These are phyloP conservation scores for Microbotryum lychnidis-dioicae DNA, from an alignment of 1,284 basidiomycete genomes.

Conservation along the genomic window DNA sequence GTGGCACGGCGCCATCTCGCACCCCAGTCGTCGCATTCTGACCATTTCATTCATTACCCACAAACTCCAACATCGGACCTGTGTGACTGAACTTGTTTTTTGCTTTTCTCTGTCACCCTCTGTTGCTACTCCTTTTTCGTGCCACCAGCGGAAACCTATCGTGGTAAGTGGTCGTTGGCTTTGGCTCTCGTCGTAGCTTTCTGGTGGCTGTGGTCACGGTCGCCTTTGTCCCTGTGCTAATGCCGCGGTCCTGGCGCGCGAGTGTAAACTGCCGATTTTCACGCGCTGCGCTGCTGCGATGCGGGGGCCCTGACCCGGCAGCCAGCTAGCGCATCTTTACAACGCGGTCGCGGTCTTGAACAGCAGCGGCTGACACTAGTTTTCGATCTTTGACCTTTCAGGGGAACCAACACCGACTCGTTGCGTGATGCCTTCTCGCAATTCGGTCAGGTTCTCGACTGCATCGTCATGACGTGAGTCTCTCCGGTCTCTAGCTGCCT, in stretches of 20 bases:
- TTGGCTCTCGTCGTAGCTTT: no score
- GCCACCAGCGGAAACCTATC: slow-evolving; percentile 26
- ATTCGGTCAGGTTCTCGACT: slow-evolving; percentile 32
- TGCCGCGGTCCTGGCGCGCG: neutral
- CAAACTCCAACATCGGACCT: no score
- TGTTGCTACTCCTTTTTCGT: neutral
- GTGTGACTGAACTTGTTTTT: neutral
- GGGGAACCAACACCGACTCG: slow-evolving; percentile 29
- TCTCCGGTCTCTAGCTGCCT: neutral
- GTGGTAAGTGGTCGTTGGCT: slow-evolving; percentile 14
- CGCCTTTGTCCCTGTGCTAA: neutral
- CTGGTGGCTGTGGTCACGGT: neutral
- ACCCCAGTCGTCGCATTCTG: no score
- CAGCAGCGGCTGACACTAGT: neutral
- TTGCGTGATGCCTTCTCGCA: slow-evolving; percentile 28
- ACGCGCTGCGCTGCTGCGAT: neutral
- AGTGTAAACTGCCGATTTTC: neutral
- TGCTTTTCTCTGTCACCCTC: neutral
- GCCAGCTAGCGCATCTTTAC: neutral
- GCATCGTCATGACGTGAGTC: slow-evolving; percentile 35
- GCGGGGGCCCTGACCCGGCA: neutral
- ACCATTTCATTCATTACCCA: no score
- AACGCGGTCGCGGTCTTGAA: neutral
- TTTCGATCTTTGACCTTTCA: neutral
- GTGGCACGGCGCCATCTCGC: no score